A percentile compares a stretch with the other conserved stretches of the same genome.
Conservation (phyloP, 768 basidiomycete genomes). For the Pholiota conissans region DNA sequence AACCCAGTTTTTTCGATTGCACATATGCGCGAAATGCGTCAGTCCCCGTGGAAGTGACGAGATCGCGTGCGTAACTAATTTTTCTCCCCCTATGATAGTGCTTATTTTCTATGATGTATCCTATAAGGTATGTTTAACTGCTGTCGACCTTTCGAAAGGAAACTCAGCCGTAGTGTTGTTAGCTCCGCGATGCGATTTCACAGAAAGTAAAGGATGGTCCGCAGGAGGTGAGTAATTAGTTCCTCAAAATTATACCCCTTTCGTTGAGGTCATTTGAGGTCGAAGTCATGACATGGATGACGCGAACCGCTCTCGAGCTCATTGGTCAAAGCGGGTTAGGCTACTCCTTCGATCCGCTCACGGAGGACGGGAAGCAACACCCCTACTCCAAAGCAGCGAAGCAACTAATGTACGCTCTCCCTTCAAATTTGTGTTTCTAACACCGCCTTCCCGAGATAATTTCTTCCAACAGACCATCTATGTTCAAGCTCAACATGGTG, state of each 20-base stretch:
- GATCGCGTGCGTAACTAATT: neutral
- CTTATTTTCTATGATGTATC: conserved; percentile 34
- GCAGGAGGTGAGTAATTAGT: conserved; percentile 6
- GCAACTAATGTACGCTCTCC: conserved; percentile 28
- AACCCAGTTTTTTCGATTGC: conserved; percentile 44
- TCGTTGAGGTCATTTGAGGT: too few relatives aligned
- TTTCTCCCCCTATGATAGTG: conserved; percentile 16
- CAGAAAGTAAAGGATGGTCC: conserved; percentile 20
- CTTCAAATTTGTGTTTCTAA: neutral
- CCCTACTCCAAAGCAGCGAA: conserved; percentile 33
- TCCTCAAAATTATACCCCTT: neutral
- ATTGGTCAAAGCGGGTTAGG: conserved; percentile 50
- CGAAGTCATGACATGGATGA: conserved; percentile 19
- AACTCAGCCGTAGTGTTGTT: neutral
- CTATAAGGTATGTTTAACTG: conserved; percentile 21
- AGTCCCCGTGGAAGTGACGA: neutral
- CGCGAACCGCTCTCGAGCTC: conserved; percentile 46
- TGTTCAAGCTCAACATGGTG: conserved; percentile 8
- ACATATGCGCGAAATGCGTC: conserved; percentile 38
- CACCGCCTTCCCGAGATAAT: neutral
- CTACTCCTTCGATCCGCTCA: conserved; percentile 40
- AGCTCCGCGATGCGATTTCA: conserved; percentile 27
- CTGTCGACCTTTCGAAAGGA: neutral
- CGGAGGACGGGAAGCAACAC: conserved; percentile 26
- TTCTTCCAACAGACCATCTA: conserved; percentile 4